Evolutionary conservation across 2,329 filamentous ascomycete species (phyloP).

Genomic region (Fusarium sp.): DNA sequence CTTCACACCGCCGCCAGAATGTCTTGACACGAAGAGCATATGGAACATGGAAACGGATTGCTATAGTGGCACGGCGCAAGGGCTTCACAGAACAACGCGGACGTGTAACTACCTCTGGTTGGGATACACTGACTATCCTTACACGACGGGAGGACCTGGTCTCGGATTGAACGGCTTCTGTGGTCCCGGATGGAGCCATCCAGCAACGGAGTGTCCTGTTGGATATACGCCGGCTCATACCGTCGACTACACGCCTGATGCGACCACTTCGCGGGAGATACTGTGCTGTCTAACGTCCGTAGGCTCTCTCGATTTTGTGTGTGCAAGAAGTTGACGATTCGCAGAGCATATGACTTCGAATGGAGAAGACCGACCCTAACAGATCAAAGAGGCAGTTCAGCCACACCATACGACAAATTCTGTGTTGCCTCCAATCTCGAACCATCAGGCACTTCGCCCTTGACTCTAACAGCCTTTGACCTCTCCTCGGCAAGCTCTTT

Average conservation of each 20-base stretch:
- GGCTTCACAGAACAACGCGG: background rate
- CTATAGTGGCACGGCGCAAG: background rate
- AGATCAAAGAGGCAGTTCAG: background rate
- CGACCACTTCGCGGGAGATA: background rate
- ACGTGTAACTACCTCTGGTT: background rate
- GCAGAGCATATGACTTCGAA: background rate
- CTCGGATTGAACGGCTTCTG: background rate
- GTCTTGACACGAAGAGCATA: background rate
- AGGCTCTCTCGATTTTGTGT: too few relatives aligned
- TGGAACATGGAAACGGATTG: background rate
- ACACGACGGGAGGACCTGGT: accelerated
- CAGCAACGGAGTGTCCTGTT: background rate
- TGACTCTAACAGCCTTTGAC: background rate
- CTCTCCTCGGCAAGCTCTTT: background rate
- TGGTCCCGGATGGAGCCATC: accelerated
- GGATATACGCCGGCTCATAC: background rate
- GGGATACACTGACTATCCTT: background rate
- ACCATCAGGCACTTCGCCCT: background rate
- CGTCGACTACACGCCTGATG: accelerated
- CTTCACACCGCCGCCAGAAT: background rate
- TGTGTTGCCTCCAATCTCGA: background rate
- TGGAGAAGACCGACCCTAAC: background rate
- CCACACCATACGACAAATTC: background rate
- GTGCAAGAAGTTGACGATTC: background rate
- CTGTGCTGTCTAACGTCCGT: background rate